A percentile compares a stretch with the other conserved stretches of the same genome.
Conservation (phyloP, 2,329 filamentous ascomycete species). For the Diaporthe sp. region DNA sequence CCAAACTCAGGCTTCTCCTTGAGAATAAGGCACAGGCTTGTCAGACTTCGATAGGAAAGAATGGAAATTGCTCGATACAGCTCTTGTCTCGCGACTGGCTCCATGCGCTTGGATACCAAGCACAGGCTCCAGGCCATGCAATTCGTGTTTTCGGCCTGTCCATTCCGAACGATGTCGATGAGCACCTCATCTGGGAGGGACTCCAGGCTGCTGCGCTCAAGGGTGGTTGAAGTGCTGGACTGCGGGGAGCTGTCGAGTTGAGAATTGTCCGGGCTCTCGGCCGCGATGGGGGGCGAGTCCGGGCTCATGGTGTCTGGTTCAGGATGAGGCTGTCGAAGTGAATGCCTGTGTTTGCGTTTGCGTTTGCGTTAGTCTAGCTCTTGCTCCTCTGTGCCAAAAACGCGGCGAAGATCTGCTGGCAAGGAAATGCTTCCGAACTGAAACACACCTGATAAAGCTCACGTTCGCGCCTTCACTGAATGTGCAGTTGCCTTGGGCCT, state of each 20-base stretch:
- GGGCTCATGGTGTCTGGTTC: no score
- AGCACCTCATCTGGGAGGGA: neutral
- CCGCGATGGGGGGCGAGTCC: no score
- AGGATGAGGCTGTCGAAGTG: no score
- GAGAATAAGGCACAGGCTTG: neutral
- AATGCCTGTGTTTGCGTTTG: neutral
- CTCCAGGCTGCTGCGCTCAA: neutral
- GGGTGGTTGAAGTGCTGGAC: no score
- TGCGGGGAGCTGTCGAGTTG: neutral
- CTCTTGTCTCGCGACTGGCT: neutral
- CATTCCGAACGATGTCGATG: neutral
- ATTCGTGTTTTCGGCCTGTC: neutral
- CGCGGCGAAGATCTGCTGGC: neutral
- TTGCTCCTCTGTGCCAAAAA: neutral
- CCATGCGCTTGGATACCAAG: neutral
- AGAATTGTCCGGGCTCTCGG: neutral
- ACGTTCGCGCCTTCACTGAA: neutral
- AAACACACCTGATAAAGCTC: no score
- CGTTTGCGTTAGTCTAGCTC: neutral
- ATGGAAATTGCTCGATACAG: neutral
- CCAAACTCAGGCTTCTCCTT: neutral
- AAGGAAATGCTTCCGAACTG: neutral
- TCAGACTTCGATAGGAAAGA: fast-evolving
- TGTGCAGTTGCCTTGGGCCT: neutral
- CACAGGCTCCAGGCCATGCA: neutral